Conservation (phyloP, 352 stramenopile species). For the Globisporangium paddicum region DNA sequence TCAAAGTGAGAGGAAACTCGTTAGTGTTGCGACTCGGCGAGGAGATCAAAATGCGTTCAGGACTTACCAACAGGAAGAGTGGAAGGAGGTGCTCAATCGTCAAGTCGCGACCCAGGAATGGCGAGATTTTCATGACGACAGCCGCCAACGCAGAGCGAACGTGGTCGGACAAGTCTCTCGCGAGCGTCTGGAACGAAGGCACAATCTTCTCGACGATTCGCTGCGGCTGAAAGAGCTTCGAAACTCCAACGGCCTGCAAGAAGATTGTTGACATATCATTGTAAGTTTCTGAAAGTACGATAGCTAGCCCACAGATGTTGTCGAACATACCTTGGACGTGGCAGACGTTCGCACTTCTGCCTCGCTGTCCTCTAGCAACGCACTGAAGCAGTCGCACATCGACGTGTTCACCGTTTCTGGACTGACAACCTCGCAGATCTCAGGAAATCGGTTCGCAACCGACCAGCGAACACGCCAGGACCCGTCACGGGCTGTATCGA, state of each 20-base stretch:
- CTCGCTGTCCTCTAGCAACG: constrained; percentile 96
- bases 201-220: constrained; percentile 71
- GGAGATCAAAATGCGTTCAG: background rate
- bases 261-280: constrained; percentile 9
- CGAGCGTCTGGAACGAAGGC: constrained; percentile 89
- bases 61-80: constrained; percentile 88
- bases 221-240: constrained; percentile 51
- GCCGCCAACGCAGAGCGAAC: constrained; percentile 94
- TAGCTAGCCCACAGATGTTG: background rate
- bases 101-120: constrained; percentile 91
- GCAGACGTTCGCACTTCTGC: constrained; percentile 95
- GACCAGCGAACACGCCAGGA: constrained; percentile 98
- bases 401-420: constrained; percentile 61
- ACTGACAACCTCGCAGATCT: constrained; percentile 89
- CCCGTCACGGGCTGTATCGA: constrained; percentile 92
- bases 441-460: constrained; percentile 94
- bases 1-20: constrained; percentile 5
- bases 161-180: constrained; percentile 96
- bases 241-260: constrained; percentile 45
- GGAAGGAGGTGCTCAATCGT: constrained; percentile 94
- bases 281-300: background rate
- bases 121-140: constrained; percentile 94
- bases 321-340: constrained; percentile 83
- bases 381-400: constrained; percentile 88
- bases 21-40: background rate